Conservation (phyloP, 768 basidiomycete species). For the Mycena capillaripes region DNA sequence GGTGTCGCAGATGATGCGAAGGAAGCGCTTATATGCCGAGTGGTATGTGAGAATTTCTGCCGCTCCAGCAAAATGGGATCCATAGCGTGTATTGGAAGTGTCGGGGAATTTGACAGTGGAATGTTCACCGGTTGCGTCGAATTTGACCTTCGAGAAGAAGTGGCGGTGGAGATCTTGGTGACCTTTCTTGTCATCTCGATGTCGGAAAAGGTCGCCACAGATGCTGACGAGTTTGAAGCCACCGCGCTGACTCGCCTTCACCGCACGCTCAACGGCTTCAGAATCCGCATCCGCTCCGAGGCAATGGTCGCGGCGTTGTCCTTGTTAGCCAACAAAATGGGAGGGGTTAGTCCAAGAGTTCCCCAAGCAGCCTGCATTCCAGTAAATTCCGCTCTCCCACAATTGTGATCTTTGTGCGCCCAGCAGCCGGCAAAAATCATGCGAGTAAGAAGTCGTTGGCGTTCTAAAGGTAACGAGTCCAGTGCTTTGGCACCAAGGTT, state of each 20-base stretch:
- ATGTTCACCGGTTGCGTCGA: conserved; percentile 1
- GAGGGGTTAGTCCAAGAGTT: conserved; percentile 19
- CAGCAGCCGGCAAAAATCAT: conserved; percentile 1
- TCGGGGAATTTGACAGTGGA: conserved; percentile 30
- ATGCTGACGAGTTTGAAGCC: conserved; percentile 35
- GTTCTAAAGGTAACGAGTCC: background rate
- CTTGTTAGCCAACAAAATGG: conserved; percentile 36
- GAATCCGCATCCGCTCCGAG: background rate
- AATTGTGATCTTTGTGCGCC: conserved; percentile 4
- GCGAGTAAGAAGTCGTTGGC: background rate
- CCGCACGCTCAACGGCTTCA: conserved; percentile 15
- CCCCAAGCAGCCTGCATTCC: conserved; percentile 2
- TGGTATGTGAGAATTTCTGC: background rate
- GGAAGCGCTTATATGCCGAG: background rate
- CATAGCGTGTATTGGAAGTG: conserved; percentile 38
- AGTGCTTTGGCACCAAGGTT: background rate
- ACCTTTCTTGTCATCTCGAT: conserved; percentile 38
- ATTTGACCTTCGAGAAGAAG: conserved; percentile 15
- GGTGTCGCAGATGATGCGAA: background rate
- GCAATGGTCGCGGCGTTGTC: conserved; percentile 36
- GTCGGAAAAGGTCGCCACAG: conserved; percentile 24
- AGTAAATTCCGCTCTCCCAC: background rate
- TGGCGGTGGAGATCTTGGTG: background rate
- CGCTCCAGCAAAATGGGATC: conserved; percentile 12
- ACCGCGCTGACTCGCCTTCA: conserved; percentile 31